Evolutionary conservation across 768 basidiomycete genomes (phyloP), one percentile per base, ranked within the genome.

Genomic region (Leccinum aurantiacum): DNA sequence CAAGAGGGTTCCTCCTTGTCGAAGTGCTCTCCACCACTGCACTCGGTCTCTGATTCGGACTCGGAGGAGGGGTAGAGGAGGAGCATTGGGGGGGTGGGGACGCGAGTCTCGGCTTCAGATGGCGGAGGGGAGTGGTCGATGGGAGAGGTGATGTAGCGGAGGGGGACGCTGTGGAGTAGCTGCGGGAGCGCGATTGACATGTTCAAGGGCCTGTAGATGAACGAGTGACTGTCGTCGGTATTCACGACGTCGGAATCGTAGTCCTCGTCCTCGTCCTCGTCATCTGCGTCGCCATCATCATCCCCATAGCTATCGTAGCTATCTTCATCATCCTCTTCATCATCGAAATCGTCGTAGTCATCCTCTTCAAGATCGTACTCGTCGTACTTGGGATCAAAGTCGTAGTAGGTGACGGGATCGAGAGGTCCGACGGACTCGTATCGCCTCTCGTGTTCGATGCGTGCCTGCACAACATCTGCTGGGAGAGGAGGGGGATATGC

Each of bases 171-270:
- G 24, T 48, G 54, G 4, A 62, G 54, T 44, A 62, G 61, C 25
- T 31, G 19, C 1, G 54, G 61, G 27, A 62, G 62, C 7, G 17
- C n/a, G 55, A 63, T 63, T 3, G 44, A 19, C 31, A n/a, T 9
- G 17, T 38, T 11, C 44, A 46, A 46, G 5, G 4, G 53, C 14
- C 22, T 41, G 7, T 25, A 14, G 8, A 5, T 46, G 19, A n/a
- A 13, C 2, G 17, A 46, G 38, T 6, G 38, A 44, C 41, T 4
- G 17, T 2, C 7, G 17, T 10, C n/a, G n/a, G 41, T 11, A 5
- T 19, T 10, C 9, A 6, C 3, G 10, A 9, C 53, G 1, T 49
- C 53, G 0, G 22, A 5, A 25, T 48, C 31, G 6, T 22, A 25
- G 4, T 53, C 37, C 29, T 22, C 17, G 14, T 53, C 37, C 29